A percentile compares a stretch with the other conserved stretches of the same genome.
phyloP scores from a whole-genome alignment of 2,329 filamentous ascomycete species.

The Nigrospora oryzae region DNA sequence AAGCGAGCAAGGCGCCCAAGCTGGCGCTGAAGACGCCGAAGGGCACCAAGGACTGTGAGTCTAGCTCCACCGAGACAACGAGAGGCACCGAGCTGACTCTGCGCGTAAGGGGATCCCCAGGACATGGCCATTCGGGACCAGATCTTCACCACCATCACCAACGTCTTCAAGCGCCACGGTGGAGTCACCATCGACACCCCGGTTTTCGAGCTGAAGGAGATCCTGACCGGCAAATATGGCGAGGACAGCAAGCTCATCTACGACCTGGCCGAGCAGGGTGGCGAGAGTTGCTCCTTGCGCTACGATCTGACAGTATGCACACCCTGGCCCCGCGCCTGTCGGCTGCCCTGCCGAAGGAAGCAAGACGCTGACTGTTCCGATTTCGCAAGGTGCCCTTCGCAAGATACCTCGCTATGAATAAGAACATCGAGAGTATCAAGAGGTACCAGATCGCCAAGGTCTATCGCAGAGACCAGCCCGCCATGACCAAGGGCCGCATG shows the following conservation, averaged over 20 bases:
- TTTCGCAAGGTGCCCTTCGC: constrained; percentile 51
- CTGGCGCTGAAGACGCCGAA: constrained; percentile 82
- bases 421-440: constrained; percentile 60
- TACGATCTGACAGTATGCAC: constrained; percentile 61
- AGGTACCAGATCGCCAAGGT: constrained; percentile 75
- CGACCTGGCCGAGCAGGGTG: constrained; percentile 75
- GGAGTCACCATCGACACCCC: constrained; percentile 61
- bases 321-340: no score
- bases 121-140: constrained; percentile 75
- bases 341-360: no score
- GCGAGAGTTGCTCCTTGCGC: constrained; percentile 71
- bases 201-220: constrained; percentile 69
- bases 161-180: constrained; percentile 52
- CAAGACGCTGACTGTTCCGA: no score
- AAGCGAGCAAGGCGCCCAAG: constrained; percentile 32
- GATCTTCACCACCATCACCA: constrained; percentile 52
- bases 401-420: constrained; percentile 71
- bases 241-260: constrained; percentile 55
- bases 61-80: constrained; percentile 7
- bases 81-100: constrained; percentile 8
- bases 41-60: constrained; percentile 74
- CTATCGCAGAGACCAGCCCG: constrained; percentile 70
- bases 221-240: constrained; percentile 54
- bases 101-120: constrained; percentile 51
- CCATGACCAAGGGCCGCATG: constrained; percentile 70